phyloP scores from a whole-genome alignment of 2,329 filamentous ascomycete species.

The Raffaelea ambrosiae region DNA sequence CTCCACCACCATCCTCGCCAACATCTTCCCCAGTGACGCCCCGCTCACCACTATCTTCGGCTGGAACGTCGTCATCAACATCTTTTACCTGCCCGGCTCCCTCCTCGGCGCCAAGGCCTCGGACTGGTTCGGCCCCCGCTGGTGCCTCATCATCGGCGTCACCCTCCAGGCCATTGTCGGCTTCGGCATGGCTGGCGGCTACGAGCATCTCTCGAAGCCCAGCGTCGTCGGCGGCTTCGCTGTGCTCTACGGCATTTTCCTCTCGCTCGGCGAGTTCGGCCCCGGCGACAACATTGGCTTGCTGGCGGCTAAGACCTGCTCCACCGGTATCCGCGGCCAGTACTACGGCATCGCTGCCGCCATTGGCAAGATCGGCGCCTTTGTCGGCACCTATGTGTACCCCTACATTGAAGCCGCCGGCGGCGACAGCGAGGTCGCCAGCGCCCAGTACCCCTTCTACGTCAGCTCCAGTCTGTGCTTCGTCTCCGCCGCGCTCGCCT shows the following conservation, averaged over 20 bases:
- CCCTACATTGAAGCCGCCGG: slow-evolving; percentile 60
- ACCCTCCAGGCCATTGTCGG: slow-evolving; percentile 67
- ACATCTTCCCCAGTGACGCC: slow-evolving; percentile 49
- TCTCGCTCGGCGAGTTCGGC: slow-evolving; percentile 70
- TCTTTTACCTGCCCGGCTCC: slow-evolving; percentile 82
- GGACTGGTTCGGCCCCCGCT: slow-evolving; percentile 71
- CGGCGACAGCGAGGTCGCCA: slow-evolving; percentile 40
- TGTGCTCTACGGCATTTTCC: slow-evolving; percentile 71
- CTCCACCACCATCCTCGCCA: slow-evolving; percentile 63
- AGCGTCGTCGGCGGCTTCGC: slow-evolving; percentile 66
- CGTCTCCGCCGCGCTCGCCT: slow-evolving; percentile 57
- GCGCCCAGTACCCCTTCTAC: slow-evolving; percentile 82
- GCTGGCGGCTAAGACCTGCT: slow-evolving; percentile 77
- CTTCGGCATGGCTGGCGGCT: slow-evolving; percentile 81
- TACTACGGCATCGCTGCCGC: slow-evolving; percentile 67
- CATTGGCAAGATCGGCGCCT: slow-evolving; percentile 69
- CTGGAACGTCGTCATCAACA: slow-evolving; percentile 81
- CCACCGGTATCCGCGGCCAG: slow-evolving; percentile 76
- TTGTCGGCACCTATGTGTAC: slow-evolving; percentile 78
- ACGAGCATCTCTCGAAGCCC: slow-evolving; percentile 57
- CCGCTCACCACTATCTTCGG: slow-evolving; percentile 72
- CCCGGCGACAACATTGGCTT: slow-evolving; percentile 90
- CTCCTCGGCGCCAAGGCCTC: slow-evolving; percentile 67
- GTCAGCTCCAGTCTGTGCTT: slow-evolving; percentile 72
- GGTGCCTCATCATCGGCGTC: slow-evolving; percentile 65